Conservation (phyloP, 106 monocot genomes). For the Apostasia ramifera region DNA sequence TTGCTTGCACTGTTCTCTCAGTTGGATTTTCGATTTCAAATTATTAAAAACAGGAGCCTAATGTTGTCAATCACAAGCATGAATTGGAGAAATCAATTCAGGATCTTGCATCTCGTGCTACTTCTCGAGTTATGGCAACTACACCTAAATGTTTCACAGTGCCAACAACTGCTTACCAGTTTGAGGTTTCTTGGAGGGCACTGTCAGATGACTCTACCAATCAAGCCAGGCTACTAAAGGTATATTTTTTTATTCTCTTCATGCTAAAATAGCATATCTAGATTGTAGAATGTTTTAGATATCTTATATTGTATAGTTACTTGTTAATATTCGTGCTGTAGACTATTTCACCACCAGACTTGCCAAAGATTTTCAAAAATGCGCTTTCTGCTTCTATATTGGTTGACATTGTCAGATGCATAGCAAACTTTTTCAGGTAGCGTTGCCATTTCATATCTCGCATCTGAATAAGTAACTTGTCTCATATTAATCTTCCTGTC, state of each 20-base stretch:
- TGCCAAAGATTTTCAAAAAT: slow-evolving; percentile 93
- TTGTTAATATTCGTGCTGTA: slow-evolving; percentile 16
- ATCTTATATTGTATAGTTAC: not conserved
- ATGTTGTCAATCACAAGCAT: slow-evolving; percentile 21
- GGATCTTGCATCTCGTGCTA: slow-evolving; percentile 84
- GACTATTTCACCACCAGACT: slow-evolving; percentile 54
- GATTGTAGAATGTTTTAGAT: not conserved
- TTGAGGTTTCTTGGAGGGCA: slow-evolving; percentile 88
- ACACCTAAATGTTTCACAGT: slow-evolving; percentile 35
- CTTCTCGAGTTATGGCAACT: slow-evolving; percentile 40
- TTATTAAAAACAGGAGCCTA: slow-evolving; percentile 18
- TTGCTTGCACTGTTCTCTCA: not conserved
- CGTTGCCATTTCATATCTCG: not conserved
- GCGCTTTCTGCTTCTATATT: slow-evolving; percentile 79
- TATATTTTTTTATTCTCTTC: slow-evolving; percentile 7
- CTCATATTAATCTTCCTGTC: not conserved
- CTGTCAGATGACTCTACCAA: slow-evolving; percentile 49
- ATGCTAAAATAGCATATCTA: not conserved
- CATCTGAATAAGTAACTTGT: not conserved
- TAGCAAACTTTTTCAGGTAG: slow-evolving; percentile 63
- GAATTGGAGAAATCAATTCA: slow-evolving; percentile 31
- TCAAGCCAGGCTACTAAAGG: slow-evolving; percentile 81
- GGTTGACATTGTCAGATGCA: slow-evolving; percentile 81
- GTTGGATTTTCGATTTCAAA: not conserved
- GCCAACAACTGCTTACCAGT: slow-evolving; percentile 89